These are phyloP conservation scores for Gyromitra esculenta DNA, from an alignment of 2,329 filamentous ascomycete species.

Conservation along the genomic window DNA sequence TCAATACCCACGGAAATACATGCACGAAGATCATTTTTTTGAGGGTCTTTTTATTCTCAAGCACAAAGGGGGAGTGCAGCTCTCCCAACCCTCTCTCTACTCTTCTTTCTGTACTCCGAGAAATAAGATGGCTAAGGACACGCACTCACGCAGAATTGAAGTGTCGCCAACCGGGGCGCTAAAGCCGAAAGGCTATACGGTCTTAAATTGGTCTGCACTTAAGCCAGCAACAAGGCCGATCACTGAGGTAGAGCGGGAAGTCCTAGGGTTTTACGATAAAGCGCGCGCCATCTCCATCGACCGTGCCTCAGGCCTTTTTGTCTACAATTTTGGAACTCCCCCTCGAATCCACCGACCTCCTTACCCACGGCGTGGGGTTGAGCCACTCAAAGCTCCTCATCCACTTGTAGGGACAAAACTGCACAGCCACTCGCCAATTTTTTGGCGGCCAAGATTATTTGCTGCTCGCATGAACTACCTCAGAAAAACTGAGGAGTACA, in stretches of 20 bases:
- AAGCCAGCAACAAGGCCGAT: neutral
- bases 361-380: neutral
- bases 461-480: slow-evolving; percentile 20
- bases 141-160: neutral
- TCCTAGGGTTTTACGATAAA: slow-evolving; percentile 7
- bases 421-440: neutral
- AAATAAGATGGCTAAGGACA: neutral
- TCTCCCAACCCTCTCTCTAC: neutral
- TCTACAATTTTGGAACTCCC: neutral
- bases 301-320: slow-evolving; percentile 10
- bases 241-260: neutral
- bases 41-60: no score
- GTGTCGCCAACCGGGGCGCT: neutral
- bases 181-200: neutral
- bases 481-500: neutral
- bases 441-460: slow-evolving; percentile 1
- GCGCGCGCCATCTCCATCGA: slow-evolving; percentile 21
- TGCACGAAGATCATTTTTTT: no score
- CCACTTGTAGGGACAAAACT: neutral
- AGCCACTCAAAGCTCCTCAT: neutral
- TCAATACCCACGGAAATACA: neutral
- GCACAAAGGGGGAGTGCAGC: neutral
- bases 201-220: neutral
- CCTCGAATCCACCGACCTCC: neutral
- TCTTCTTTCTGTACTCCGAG: neutral